Base-by-base conservation (phyloP, 2,329 filamentous ascomycete genomes). In the Pseudovirgaria hyperparasitica region DNA sequence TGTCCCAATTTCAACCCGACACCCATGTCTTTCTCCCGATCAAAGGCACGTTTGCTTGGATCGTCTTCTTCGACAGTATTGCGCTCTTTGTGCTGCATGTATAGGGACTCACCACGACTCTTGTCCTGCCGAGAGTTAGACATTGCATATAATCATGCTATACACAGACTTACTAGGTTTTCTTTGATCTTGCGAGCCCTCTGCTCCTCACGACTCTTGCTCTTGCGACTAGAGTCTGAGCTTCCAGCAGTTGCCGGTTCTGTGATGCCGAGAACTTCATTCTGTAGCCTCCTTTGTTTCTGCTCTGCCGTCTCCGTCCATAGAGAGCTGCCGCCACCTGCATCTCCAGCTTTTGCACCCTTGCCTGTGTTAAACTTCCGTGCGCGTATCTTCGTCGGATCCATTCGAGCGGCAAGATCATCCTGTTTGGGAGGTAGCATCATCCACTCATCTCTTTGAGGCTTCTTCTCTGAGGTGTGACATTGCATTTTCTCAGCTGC, bases 221-320 rank as follows among this genome's bases (percentile, higher is more conserved):
- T 46, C 32, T 52, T 35, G 6, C 46, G 42, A 4, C 38, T 45
- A 19, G 27, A 27, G 19, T 30, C 34, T 19, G 38, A 35, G 28
- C 47, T 21, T 33, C 43, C 39, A 1, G 40, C 26, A 11, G 44
- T 42, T 29, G 55, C 47, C 4, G 63, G 54, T 15, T 57, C 56
- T 11, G 58, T 57, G 3, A 86, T 71, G 1, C 86, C 86, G 40
- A 94, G 68, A 8, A 92, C 79, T 28, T 90, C 73, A 48, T 92
- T 75, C 41, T 79, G 76, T 13, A 94, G 57, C 20, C 82, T 68
- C 52, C 78, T 76, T 31, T 81, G 72, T 52, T 92, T 92, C 55
- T 94, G 71, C 48, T 87, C 81, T 0, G 84, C 81, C 6, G 84
- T 93, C 53, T 96, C 87, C 1, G 82, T 86, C 87, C 87, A 96